phyloP scores from a whole-genome alignment of 1,284 basidiomycete genomes.

The Fomes fomentarius region DNA sequence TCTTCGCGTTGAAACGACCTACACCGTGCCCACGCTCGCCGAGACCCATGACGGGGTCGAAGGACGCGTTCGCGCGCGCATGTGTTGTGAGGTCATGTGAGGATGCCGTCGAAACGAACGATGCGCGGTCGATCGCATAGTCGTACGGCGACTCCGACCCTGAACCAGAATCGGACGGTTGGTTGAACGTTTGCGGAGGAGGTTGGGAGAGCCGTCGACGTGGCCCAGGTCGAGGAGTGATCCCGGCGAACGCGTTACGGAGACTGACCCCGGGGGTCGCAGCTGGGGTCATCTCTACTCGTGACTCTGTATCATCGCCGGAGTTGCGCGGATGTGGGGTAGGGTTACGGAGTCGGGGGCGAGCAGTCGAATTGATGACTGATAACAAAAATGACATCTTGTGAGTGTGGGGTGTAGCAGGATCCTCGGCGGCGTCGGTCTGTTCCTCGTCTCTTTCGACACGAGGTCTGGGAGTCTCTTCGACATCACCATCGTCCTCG shows the following conservation, averaged over 20 bases:
- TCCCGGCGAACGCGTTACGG: slow-evolving; percentile 58
- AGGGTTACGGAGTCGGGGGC: slow-evolving; percentile 65
- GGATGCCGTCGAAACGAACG: slow-evolving; percentile 78
- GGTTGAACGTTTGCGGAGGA: slow-evolving; percentile 51
- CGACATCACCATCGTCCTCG: slow-evolving; percentile 20
- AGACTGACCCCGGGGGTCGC: slow-evolving; percentile 35
- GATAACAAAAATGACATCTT: slow-evolving; percentile 76
- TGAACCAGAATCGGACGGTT: slow-evolving; percentile 32
- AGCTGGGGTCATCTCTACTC: slow-evolving; percentile 28
- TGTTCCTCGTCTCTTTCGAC: slow-evolving; percentile 11
- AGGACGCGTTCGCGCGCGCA: slow-evolving; percentile 80
- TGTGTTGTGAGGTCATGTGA: slow-evolving; percentile 85
- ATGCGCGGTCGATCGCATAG: slow-evolving; percentile 46
- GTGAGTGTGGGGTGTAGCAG: slow-evolving; percentile 66
- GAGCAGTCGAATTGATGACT: slow-evolving; percentile 75
- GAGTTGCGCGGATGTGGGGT: slow-evolving; percentile 63
- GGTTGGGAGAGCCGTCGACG: slow-evolving; percentile 57
- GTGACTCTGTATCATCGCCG: slow-evolving; percentile 17
- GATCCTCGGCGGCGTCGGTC: slow-evolving; percentile 27
- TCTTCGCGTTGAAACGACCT: slow-evolving; percentile 78
- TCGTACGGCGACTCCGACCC: slow-evolving; percentile 34
- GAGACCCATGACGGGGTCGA: slow-evolving; percentile 77
- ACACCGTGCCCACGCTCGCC: slow-evolving; percentile 59
- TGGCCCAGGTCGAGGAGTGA: slow-evolving; percentile 56
- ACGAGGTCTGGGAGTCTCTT: slow-evolving; percentile 26